Conservation (phyloP, 305 asterid species). For the Fraxinus paxiana region DNA sequence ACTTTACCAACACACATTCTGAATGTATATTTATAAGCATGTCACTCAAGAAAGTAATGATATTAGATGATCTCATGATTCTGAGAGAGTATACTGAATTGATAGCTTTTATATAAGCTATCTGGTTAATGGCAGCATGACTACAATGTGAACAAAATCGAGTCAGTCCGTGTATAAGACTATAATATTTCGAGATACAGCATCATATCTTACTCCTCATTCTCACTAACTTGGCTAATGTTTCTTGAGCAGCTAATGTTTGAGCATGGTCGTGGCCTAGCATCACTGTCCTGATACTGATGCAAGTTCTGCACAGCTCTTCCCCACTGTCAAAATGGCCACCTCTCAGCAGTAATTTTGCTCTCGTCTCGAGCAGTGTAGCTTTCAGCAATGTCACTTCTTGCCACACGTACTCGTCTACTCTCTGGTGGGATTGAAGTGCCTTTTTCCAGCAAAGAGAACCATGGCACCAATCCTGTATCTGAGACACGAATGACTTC, state of each 20-base stretch:
- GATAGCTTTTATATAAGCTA: neutral
- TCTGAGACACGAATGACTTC: constrained; percentile 69
- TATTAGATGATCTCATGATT: neutral
- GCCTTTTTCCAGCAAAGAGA: constrained; percentile 79
- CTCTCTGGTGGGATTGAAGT: constrained; percentile 51
- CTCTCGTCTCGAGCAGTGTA: constrained; percentile 58
- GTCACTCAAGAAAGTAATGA: neutral
- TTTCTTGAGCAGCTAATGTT: constrained; percentile 84
- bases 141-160: constrained; percentile 15
- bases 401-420: constrained; percentile 82
- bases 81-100: neutral
- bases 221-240: constrained; percentile 77
- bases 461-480: constrained; percentile 74
- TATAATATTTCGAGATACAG: neutral
- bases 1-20: neutral
- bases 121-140: neutral
- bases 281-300: constrained; percentile 88
- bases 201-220: constrained; percentile 75
- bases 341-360: constrained; percentile 67
- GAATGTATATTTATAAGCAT: neutral
- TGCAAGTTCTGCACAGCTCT: constrained; percentile 72
- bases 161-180: neutral
- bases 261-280: constrained; percentile 75
- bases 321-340: constrained; percentile 75
- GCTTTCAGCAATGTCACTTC: constrained; percentile 87